A percentile compares a stretch with the other conserved stretches of the same genome.
Evolutionary conservation across 495 filamentous ascomycete genomes (phyloP).

Genomic region (Penicillium odoratum): DNA sequence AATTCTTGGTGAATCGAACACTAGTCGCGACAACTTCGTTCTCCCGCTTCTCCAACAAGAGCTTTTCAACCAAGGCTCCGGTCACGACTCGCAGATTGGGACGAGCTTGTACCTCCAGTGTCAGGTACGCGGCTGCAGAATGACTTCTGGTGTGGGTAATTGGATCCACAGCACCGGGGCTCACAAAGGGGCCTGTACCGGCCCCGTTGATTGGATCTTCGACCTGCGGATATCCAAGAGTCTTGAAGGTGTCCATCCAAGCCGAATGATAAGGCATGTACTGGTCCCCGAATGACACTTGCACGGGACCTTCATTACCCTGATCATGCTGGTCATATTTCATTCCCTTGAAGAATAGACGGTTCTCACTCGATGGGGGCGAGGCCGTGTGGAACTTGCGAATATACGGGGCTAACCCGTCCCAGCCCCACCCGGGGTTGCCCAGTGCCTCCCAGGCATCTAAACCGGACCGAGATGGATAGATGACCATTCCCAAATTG

Average conservation of each 20-base stretch:
- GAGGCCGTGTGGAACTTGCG: constrained; percentile 20
- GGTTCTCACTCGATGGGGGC: constrained; percentile 9
- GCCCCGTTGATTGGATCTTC: constrained; percentile 23
- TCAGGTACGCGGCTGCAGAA: constrained; percentile 33
- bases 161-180: constrained; percentile 16
- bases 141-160: constrained; percentile 37
- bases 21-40: constrained; percentile 24
- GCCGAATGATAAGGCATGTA: constrained; percentile 22
- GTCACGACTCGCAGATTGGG: constrained; percentile 23
- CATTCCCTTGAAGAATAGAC: constrained; percentile 13
- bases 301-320: constrained; percentile 24
- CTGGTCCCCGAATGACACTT: constrained; percentile 27
- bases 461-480: constrained; percentile 35
- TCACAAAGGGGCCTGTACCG: constrained; percentile 19
- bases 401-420: constrained; percentile 45
- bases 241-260: constrained; percentile 26
- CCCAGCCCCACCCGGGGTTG: constrained; percentile 54
- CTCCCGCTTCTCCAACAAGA: constrained; percentile 11
- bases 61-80: constrained; percentile 26
- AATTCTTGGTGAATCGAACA: constrained; percentile 31
- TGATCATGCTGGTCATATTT: constrained; percentile 18
- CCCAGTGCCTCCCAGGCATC: constrained; percentile 54
- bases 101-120: constrained; percentile 6
- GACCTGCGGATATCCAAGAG: constrained; percentile 18
- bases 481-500: constrained; percentile 39